Percentiles rank a stretch among this genome's conserved stretches.
phyloP scores from a whole-genome alignment of 2,329 filamentous ascomycete genomes.

The Ophidiomyces ophidiicola region DNA sequence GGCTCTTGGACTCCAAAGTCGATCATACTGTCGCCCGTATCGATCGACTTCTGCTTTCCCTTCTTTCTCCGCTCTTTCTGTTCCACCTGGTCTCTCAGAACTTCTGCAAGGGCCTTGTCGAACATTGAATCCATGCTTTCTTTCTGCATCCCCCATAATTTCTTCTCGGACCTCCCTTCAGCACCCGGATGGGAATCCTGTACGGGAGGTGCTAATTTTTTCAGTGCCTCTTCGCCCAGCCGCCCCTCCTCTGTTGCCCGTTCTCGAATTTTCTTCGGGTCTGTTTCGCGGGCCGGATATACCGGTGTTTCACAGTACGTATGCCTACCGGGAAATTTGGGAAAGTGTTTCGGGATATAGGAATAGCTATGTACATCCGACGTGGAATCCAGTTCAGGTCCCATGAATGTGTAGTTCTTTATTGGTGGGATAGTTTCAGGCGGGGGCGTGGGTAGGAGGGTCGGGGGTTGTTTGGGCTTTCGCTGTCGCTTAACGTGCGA shows the following conservation, averaged over 20 bases:
- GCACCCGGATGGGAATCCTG: conserved; percentile 32
- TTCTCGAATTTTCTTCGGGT: conserved; percentile 49
- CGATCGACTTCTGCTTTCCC: conserved; percentile 11
- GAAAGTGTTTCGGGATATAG: conserved; percentile 51
- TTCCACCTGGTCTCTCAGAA: conserved; percentile 31
- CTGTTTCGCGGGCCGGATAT: conserved; percentile 46
- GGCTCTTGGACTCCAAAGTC: conserved; percentile 20
- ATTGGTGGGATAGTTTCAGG: conserved; percentile 29
- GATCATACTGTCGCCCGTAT: conserved; percentile 24
- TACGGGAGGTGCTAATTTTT: conserved; percentile 45
- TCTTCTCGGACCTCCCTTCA: conserved; percentile 30
- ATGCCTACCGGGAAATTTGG: conserved; percentile 50
- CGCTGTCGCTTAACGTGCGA: conserved; percentile 25
- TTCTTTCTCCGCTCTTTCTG: conserved; percentile 20
- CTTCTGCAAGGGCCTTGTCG: conserved; percentile 44
- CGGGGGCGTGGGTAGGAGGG: conserved; percentile 29
- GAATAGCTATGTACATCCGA: conserved; percentile 36
- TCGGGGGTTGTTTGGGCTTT: conserved; percentile 23
- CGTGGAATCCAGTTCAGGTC: conserved; percentile 39
- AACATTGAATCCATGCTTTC: conserved; percentile 41
- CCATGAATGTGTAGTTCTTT: conserved; percentile 36
- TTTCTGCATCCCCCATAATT: conserved; percentile 27
- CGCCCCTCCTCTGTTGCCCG: conserved; percentile 54
- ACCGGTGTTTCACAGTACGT: conserved; percentile 51
- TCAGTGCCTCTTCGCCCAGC: conserved; percentile 51